Evolutionary conservation across 2,329 filamentous ascomycete species (phyloP).

Genomic region (Didymella exigua): DNA sequence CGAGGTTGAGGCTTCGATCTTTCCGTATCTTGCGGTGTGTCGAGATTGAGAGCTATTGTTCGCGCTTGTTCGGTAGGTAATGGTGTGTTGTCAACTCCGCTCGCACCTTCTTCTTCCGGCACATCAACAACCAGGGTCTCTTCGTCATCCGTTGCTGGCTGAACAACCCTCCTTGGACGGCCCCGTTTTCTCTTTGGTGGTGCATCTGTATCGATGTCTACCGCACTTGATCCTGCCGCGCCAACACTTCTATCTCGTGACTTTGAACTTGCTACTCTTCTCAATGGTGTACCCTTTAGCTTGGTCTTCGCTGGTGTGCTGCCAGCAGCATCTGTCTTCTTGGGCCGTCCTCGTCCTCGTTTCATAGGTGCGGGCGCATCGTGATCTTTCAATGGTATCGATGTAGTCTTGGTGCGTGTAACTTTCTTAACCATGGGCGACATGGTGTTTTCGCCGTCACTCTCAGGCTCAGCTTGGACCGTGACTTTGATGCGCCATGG

Average conservation of each 20-base stretch:
- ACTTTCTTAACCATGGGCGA: constrained; percentile 39
- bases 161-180: constrained; percentile 41
- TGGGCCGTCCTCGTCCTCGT: constrained; percentile 43
- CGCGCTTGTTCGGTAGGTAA: constrained; percentile 1
- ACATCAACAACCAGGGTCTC: constrained; percentile 17
- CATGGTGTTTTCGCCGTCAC: constrained; percentile 39
- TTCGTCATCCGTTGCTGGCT: constrained; percentile 27
- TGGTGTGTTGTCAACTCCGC: constrained; percentile 12
- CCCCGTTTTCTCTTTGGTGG: constrained; percentile 40
- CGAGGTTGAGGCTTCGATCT: constrained; percentile 26
- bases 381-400: constrained; percentile 50
- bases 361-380: constrained; percentile 47
- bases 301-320: constrained; percentile 35
- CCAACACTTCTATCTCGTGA: constrained; percentile 27
- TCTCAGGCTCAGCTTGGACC: constrained; percentile 54
- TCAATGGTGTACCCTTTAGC: constrained; percentile 42
- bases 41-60: constrained; percentile 8
- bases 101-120: neutral
- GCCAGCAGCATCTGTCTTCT: constrained; percentile 41
- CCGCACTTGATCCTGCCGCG: constrained; percentile 26
- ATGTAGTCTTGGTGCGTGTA: constrained; percentile 46
- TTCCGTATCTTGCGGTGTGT: constrained; percentile 12
- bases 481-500: constrained; percentile 59
- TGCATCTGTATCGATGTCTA: constrained; percentile 33
- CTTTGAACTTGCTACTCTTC: constrained; percentile 33